Conservation (phyloP, 768 basidiomycete species). For the Hydnomerulius pinastri region DNA sequence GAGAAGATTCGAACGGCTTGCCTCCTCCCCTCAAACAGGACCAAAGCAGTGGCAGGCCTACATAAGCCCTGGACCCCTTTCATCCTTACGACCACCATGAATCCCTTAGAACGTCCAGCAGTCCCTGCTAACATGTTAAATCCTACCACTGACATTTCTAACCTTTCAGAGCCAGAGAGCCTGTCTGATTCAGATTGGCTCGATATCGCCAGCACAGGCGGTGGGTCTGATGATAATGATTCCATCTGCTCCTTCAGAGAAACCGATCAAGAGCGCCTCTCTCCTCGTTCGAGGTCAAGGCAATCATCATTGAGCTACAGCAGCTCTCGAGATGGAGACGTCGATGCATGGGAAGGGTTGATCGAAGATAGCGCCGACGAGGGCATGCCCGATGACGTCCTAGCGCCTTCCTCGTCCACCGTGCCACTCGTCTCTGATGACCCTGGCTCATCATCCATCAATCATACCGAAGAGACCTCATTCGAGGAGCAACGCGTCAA, state of each 20-base stretch:
- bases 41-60: slow-evolving; percentile 4
- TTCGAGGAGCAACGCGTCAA: slow-evolving; percentile 70
- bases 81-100: slow-evolving; percentile 15
- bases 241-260: slow-evolving; percentile 57
- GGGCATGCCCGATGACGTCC: slow-evolving; percentile 27
- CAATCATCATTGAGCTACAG: slow-evolving; percentile 69
- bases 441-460: slow-evolving; percentile 28
- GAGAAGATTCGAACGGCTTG: slow-evolving; percentile 5
- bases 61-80: slow-evolving; percentile 36
- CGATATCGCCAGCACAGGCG: slow-evolving; percentile 66
- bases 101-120: slow-evolving; percentile 23
- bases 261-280: slow-evolving; percentile 59
- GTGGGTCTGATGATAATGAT: slow-evolving; percentile 69
- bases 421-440: slow-evolving; percentile 18
- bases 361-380: slow-evolving; percentile 65
- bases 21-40: slow-evolving; percentile 8
- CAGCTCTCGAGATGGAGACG: slow-evolving; percentile 68
- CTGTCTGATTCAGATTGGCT: slow-evolving; percentile 86
- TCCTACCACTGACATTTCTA: slow-evolving; percentile 40
- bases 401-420: slow-evolving; percentile 21
- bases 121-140: slow-evolving; percentile 28
- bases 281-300: slow-evolving; percentile 59
- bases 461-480: slow-evolving; percentile 35
- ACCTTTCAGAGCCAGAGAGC: slow-evolving; percentile 63
- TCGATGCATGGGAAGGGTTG: slow-evolving; percentile 80